Evolutionary conservation across 2,329 filamentous ascomycete species (phyloP), one percentile per base, ranked within the genome.

Genomic region (Verticillium zaregamsianum): DNA sequence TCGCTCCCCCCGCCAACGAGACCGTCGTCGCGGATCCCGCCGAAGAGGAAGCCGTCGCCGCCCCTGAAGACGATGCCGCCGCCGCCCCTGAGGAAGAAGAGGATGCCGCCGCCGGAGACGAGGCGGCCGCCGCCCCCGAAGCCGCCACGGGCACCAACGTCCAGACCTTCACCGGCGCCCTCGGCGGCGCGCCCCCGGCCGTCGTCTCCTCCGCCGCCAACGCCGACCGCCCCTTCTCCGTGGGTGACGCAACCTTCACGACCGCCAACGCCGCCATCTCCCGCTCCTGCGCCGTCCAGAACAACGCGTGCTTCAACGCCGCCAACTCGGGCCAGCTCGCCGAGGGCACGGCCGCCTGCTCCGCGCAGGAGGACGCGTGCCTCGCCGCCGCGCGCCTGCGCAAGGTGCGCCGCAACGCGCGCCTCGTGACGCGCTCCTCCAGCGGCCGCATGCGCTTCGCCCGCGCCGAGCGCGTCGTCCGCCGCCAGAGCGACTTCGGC

Each of bases 161-260:
- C 32, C 80, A 83, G 67, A 68, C 72, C 32, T 82, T 82, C 72
- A 77, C 77, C 28, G 80, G 78, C 55, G 64, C 73, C 60, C 74
- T 76, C 52, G 77, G 80, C 35, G 80, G 77, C 39, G 65, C 79
- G 0, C 66, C 78, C 1, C 78, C 79, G 2, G 68, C 80, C 5
- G 78, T 82, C 25, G 65, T 73, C 66, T 74, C 72, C 62, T 73
- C 74, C 2, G 69, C 71, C 3, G 54, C 28, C 12, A 28, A 62
- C 33, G 49, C 63, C 12, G 69, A 74, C 60, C 76, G 77, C 32
- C 80, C 80, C 56, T 84, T 83, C 70, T 74, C 71, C 57, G 86
- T 86, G 65, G 86, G 82, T 62, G 81, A 79, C n/a, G 79, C 80
- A 56, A 84, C 79, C 63, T 88, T 88, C 72, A 75, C 80, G 3